Evolutionary conservation across 2,329 filamentous ascomycete species (phyloP).

Genomic region (Coleophoma eucalyptorum): DNA sequence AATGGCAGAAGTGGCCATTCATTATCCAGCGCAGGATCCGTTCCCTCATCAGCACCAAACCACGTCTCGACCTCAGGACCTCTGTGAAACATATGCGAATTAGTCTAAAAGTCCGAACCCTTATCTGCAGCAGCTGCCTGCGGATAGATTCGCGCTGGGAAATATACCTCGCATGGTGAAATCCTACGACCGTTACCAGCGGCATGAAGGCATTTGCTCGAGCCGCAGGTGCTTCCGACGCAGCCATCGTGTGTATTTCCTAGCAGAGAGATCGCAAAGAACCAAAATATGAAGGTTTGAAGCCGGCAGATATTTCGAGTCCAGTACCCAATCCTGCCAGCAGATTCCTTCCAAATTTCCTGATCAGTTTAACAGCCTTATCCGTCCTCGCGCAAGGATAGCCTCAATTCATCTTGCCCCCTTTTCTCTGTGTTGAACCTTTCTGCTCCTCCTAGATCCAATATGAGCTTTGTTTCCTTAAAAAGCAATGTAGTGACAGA

Average conservation of each 20-base stretch:
- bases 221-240: conserved; percentile 6
- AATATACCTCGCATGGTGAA: conserved; percentile 67
- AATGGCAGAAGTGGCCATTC: conserved; percentile 92
- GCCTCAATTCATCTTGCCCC: background rate
- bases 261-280: background rate
- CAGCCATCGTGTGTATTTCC: conserved; percentile 11
- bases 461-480: no score
- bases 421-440: no score
- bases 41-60: conserved; percentile 73
- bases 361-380: no score
- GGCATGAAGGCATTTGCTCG: conserved; percentile 50
- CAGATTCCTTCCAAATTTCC: background rate
- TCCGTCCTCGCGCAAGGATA: no score
- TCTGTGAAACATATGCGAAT: conserved; percentile 25
- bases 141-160: background rate
- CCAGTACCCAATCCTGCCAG: background rate
- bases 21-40: conserved; percentile 76
- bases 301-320: no score
- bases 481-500: no score
- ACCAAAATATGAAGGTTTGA: no score
- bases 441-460: no score
- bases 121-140: no score
- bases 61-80: conserved; percentile 93
- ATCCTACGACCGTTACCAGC: conserved; percentile 76
- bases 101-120: no score